Evolutionary conservation across 164 flowering plant genomes (phyloP), one percentile per base, ranked within the genome.

Genomic region (Houttuynia cordata): DNA sequence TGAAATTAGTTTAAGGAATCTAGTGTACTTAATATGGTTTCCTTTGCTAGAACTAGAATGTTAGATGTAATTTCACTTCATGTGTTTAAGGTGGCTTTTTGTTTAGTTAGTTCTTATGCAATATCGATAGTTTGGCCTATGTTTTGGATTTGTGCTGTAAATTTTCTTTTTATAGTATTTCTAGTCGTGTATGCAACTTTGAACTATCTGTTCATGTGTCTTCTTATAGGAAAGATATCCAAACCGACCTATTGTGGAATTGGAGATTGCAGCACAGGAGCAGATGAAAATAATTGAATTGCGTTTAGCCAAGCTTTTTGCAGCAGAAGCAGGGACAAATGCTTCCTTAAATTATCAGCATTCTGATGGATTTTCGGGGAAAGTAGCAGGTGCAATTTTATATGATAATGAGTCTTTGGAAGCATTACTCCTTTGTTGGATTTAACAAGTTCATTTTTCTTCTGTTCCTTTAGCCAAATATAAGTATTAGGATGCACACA

Each of bases 251-350:
- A 79, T 91, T 56, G 78, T 86, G 25, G 99, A 94, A 74, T 72
- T 93, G 75, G 92, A 88, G 74, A 79, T 76, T 71, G 96, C 97
- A 34, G 96, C 95, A 8, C 73, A 81, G 65, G 99, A 91, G 74
- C 96, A 93, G 67, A 91, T 93, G 96, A 93, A 88, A 70, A 71
- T 93, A 59, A 88, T 87, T 30, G 96, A 93, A 70, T 63, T 86
- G 61, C 92, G 96, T 37, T 83, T 93, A 39, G 80, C 77, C 40
- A 93, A 93, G 68, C 93, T 93, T 51, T 81, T 88, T 62, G 59
- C 78, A 24, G 62, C 77, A 8, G 75, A 69, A 71, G 65, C 49
- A 62, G 68, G 66, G 58, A 56, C 62, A 37, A 60, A 72, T 59
- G 67, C 71, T 51, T 19, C n/a, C n/a, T n/a, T n/a, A n/a, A n/a